phyloP scores from a whole-genome alignment of 495 filamentous ascomycete species.

The Hapsidospora chrysogenum region DNA sequence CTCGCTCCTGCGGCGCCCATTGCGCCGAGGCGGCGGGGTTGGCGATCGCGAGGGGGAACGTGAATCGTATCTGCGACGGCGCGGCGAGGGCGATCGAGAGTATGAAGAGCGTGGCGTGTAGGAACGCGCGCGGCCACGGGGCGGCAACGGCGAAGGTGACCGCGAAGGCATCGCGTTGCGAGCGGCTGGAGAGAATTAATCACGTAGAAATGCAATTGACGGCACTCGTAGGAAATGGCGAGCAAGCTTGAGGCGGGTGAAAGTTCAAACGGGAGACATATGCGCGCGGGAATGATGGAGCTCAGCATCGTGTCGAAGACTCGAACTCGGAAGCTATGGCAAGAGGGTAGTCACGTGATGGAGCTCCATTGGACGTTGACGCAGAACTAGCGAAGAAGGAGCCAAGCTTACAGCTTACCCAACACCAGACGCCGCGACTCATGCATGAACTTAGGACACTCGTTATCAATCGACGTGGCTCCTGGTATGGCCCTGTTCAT shows the following conservation, averaged over 20 bases:
- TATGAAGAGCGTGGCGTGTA: constrained; percentile 12
- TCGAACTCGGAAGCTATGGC: background rate
- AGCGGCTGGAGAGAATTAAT: background rate
- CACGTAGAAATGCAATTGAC: background rate
- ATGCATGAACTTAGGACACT: background rate
- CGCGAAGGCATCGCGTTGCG: constrained; percentile 11
- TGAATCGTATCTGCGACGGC: constrained; percentile 9
- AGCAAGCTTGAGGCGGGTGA: too few species aligned
- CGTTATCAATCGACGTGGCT: too few species aligned
- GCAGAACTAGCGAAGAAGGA: background rate
- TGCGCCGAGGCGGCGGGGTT: constrained; percentile 10
- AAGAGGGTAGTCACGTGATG: too few species aligned
- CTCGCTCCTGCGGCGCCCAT: constrained; percentile 10
- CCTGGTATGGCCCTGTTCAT: too few species aligned
- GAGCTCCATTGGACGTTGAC: background rate
- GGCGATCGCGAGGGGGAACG: constrained; percentile 11
- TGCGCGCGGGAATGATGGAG: too few species aligned
- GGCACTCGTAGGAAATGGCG: too few species aligned
- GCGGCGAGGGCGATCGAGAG: constrained; percentile 15
- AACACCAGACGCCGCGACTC: background rate
- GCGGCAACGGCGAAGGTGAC: constrained; percentile 10
- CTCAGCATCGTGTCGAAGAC: too few species aligned
- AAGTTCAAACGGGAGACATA: too few species aligned
- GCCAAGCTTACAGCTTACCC: background rate
- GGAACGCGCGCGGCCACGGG: constrained; percentile 8